Percentiles rank a stretch among this genome's conserved stretches.
phyloP scores from a whole-genome alignment of 2,329 filamentous ascomycete species.

The Fusarium ramigenum region DNA sequence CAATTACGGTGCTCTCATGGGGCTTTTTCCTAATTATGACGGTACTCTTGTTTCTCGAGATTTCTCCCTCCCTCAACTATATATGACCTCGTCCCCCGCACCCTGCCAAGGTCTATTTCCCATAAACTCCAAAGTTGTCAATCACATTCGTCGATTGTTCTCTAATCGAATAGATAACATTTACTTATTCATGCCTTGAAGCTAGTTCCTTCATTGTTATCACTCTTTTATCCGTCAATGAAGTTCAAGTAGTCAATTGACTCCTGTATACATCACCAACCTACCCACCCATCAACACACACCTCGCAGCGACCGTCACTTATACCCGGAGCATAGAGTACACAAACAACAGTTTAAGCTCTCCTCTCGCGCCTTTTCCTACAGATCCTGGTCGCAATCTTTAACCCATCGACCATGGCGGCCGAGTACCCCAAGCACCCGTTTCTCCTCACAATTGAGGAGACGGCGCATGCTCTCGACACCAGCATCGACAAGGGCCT shows the following conservation, averaged over 20 bases:
- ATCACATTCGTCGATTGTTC: constrained; percentile 17
- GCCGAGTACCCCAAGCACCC: constrained; percentile 64
- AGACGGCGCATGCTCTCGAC: constrained; percentile 69
- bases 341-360: background rate
- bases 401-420: constrained; percentile 50
- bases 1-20: background rate
- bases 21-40: constrained; percentile 9
- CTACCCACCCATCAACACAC: background rate
- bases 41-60: constrained; percentile 1
- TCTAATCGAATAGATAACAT: background rate
- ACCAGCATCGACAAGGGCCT: constrained; percentile 75
- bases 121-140: constrained; percentile 9
- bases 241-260: constrained; percentile 25
- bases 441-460: constrained; percentile 67
- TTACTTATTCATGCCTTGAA: background rate
- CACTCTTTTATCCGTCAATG: constrained; percentile 21
- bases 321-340: constrained; percentile 1
- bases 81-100: constrained; percentile 39
- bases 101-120: constrained; percentile 17
- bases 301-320: background rate
- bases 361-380: background rate
- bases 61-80: constrained; percentile 25
- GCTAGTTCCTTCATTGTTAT: background rate
- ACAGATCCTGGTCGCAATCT: constrained; percentile 2
- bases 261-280: background rate